phyloP scores from a whole-genome alignment of 1,284 basidiomycete genomes.

The Gastroboletus turbinatus region DNA sequence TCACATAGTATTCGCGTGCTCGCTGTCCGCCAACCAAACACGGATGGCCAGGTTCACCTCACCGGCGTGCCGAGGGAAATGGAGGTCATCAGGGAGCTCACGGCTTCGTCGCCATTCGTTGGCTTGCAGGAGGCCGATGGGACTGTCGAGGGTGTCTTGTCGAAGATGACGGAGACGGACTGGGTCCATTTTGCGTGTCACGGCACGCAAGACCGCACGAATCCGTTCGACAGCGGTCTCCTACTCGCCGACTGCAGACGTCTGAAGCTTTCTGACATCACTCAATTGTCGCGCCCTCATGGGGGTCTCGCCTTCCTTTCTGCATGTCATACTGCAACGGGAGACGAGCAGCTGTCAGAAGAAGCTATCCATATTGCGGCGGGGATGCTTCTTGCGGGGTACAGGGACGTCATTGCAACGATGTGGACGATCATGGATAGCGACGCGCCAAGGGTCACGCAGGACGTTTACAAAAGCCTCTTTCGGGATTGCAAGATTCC shows the following conservation, averaged over 20 bases:
- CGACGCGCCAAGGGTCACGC: not conserved
- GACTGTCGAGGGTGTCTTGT: constrained; percentile 3
- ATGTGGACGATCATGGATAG: not conserved
- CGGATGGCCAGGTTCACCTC: constrained; percentile 4
- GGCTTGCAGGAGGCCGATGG: not conserved
- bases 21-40: constrained; percentile 6
- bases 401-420: not conserved
- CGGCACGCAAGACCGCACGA: not conserved
- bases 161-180: not conserved
- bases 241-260: not conserved
- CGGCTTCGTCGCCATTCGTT: constrained; percentile 1
- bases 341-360: not conserved
- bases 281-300: not conserved
- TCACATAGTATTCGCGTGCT: constrained; percentile 2
- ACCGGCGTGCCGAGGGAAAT: not conserved
- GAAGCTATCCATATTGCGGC: not conserved
- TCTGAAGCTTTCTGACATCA: not conserved
- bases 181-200: not conserved
- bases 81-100: not conserved
- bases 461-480: not conserved
- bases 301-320: not conserved
- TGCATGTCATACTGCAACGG: not conserved
- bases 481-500: not conserved
- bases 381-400: not conserved
- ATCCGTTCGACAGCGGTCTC: not conserved